Percentiles rank a stretch among this genome's conserved stretches.
phyloP scores from a whole-genome alignment of 352 stramenopile genomes.

The Phytopythium delawarense region DNA sequence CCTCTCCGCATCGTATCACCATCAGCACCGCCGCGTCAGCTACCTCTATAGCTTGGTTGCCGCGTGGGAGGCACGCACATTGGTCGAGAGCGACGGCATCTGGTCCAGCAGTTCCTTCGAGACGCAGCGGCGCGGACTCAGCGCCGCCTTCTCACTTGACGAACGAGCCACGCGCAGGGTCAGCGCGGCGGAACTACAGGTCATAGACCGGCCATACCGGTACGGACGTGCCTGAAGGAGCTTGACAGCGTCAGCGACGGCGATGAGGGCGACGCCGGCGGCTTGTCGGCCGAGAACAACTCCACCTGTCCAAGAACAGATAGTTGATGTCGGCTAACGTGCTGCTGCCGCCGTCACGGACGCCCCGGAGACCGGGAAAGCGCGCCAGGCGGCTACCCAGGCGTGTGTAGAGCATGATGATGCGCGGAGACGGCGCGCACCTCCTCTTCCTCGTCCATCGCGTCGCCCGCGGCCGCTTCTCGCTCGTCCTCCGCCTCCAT shows the following conservation, averaged over 20 bases:
- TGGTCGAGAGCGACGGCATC: conserved; percentile 60
- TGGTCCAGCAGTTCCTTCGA: conserved; percentile 71
- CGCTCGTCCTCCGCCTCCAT: conserved; percentile 1
- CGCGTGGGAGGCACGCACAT: conserved; percentile 14
- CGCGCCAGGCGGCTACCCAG: background rate
- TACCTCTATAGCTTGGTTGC: too few relatives aligned
- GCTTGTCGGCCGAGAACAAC: conserved; percentile 18
- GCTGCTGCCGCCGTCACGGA: background rate
- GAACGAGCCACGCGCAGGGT: background rate
- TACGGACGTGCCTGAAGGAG: background rate
- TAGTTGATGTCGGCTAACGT: background rate
- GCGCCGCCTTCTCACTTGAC: conserved; percentile 24
- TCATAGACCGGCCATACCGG: background rate
- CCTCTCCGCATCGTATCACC: conserved; percentile 18
- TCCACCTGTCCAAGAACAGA: conserved; percentile 14
- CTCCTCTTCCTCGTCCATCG: conserved; percentile 7
- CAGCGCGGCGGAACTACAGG: background rate
- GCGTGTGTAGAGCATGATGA: too few relatives aligned
- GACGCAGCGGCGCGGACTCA: conserved; percentile 46
- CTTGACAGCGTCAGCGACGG: conserved; percentile 1
- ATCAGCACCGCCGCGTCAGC: background rate
- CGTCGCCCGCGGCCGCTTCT: conserved; percentile 1
- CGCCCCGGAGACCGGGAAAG: background rate
- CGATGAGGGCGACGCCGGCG: conserved; percentile 3
- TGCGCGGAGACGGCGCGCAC: background rate